Evolutionary conservation across 2,329 filamentous ascomycete genomes (phyloP), one percentile per base, ranked within the genome.

Genomic region (Neonectria punicea): DNA sequence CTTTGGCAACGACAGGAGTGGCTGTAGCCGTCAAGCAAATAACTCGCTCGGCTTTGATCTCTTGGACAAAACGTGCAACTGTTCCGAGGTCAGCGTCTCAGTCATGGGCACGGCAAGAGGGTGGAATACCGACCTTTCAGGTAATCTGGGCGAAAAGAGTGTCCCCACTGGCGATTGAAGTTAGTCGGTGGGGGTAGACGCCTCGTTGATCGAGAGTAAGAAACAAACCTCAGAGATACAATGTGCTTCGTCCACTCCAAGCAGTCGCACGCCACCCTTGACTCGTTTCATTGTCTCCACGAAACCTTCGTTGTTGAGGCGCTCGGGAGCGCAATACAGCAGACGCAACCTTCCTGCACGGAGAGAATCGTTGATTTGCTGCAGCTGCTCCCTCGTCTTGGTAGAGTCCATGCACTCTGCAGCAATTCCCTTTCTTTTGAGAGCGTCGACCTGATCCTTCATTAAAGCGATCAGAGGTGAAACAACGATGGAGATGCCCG

Each of bases 21-120:
- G 87, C 87, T 1, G 87, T 89, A 4, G 87, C 87, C 0, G 87
- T 89, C 25, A 89, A 75, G 66, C 88, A 90, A 11, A 90, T 77
- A 4, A 90, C 86, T 16, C 86, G 80, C 70, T 89, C 86, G 0
- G 88, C 87, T 28, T 82, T 74, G 65, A 87, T 83, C 69, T 89
- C 87, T 16, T 81, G 75, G 2, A 81, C 82, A 55, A 89, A 89
- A 11, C 87, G 82, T 3, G 86, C 84, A 16, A 89, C 84, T 74
- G 67, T 14, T 11, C 16, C 3, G 11, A 16, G 11, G 39, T 63
- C 5, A 63, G 49, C 20, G 10, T 47, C 13, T 1, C 1, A 58
- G 53, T 39, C 36, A 11, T 43, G 2, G 11, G 2, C 16, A 16
- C 6, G 9, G 14, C 0, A 4, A 11, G 1, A 44, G 61, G 58